Evolutionary conservation across 139 green algal species (phyloP), one percentile per base, ranked within the genome.

Genomic region (Mesotaenium endlicherianum): DNA sequence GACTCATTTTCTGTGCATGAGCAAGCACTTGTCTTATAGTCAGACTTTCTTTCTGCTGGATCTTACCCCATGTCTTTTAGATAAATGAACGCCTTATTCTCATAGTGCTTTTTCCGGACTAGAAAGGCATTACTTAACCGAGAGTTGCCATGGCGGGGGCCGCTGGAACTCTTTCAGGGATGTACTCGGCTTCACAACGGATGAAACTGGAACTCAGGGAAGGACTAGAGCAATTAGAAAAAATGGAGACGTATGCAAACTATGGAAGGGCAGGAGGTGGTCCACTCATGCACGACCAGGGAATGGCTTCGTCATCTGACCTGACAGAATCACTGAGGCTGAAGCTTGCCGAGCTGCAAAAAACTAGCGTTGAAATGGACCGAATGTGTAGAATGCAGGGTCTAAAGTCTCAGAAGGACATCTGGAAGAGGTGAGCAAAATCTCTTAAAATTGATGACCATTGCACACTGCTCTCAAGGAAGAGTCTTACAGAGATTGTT

Each of bases 381-480:
- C 55, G 75, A 4, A 77, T 82, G 75, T 82, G 75, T 30, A 3
- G 75, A 3, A 55, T 30, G 31, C 75, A 82, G n/a, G 44, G 34
- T 4, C 31, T 16, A 11, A 75, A 75, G 40, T 16, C 41, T 5
- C 75, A 77, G n/a, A 30, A 79, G 36, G 50, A 82, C 16, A 5
- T 82, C 36, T 82, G 75, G 75, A 82, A 79, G 43, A 42, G 75
- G 75, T 82, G 58, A 75, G 90, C n/a, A n/a, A n/a, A n/a, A n/a
- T n/a, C n/a, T n/a, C n/a, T n/a, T n/a, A n/a, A n/a, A n/a, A n/a
- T n/a, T n/a, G n/a, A n/a, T n/a, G n/a, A n/a, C n/a, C n/a, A n/a
- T n/a, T n/a, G n/a, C n/a, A n/a, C n/a, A n/a, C n/a, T n/a, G n/a
- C n/a, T n/a, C n/a, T n/a, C n/a, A 14, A 11, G 60, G 11, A 11